Base-by-base conservation (phyloP, 1,284 basidiomycete genomes). In the Leucoagaricus sp. region DNA sequence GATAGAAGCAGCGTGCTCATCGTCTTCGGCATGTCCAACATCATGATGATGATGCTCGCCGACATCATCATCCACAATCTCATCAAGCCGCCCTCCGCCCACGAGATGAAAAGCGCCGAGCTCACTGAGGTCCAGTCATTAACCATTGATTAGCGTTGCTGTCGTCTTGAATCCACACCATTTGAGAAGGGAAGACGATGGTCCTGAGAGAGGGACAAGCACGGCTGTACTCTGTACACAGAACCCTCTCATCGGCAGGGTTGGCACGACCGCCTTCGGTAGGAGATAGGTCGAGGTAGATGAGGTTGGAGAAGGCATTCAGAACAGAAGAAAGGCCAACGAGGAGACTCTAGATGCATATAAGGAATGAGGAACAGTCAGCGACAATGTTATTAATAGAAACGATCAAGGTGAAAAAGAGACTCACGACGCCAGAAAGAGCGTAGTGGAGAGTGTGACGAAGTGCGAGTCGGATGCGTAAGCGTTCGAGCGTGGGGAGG, bases 391-490 rank as follows among this genome's bases (percentile, higher is more conserved):
- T 42, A 57, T 41, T 57, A 34, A 53, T 46, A 38, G 44, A 44
- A 7, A 25, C 13, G 26, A 29, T 28, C 25, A 50, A 23, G 52
- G 49, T 23, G 51, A 47, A 25, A 44, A 49, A 28, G 42, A 25
- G 44, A 80, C 85, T 83, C 72, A 85, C 85, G 70, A 86, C 84
- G 49, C 85, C 85, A 23, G 81, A 80, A 57, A 85, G 73, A 28
- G 84, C 77, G 63, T 81, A 84, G 62, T 86, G 84, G 34, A 86
- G 74, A 1, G 84, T 86, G 63, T 86, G 84, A 45, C 84, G 72
- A 19, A 87, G 72, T n/a, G 85, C 84, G 47, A 87, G 77, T 61
- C 75, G 77, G 51, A 87, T 74, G 58, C 76, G 76, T 63, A 87
- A 72, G 40, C 69, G 73, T 65, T 82, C 76, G 47, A 87, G 66